phyloP scores from a whole-genome alignment of 306 rosid genomes.

The Casuarina equisetifolia region DNA sequence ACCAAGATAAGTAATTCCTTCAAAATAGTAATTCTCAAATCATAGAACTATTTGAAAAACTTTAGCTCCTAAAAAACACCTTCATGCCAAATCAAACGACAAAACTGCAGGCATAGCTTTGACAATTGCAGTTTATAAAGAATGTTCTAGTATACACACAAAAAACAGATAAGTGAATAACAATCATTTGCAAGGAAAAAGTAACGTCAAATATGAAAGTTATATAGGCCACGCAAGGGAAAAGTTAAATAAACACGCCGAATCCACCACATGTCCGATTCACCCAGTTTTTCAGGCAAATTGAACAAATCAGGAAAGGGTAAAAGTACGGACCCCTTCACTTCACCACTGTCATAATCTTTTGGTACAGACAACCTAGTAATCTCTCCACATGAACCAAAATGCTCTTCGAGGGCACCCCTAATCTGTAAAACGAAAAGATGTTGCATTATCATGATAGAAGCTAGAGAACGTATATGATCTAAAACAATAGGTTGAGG shows the following conservation, averaged over 20 bases:
- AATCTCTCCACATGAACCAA: conserved; percentile 69
- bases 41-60: not conserved
- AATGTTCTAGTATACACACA: not conserved
- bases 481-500: not conserved
- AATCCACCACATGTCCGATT: not conserved
- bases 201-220: not conserved
- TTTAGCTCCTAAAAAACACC: not conserved
- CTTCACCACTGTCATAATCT: conserved; percentile 56
- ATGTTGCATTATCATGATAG: not conserved
- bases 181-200: not conserved
- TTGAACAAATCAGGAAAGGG: not conserved
- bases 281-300: not conserved
- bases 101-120: no score
- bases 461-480: not conserved
- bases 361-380: conserved; percentile 68
- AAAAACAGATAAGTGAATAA: not conserved
- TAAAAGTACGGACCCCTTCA: conserved; percentile 56
- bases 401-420: conserved; percentile 49
- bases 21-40: not conserved
- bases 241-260: not conserved
- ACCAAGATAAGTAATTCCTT: not conserved
- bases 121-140: no score
- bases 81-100: no score
- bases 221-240: not conserved
- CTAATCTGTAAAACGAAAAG: conserved; percentile 40